phyloP scores from a whole-genome alignment of 257 asterid genomes.

The Euphrasia confusa region DNA sequence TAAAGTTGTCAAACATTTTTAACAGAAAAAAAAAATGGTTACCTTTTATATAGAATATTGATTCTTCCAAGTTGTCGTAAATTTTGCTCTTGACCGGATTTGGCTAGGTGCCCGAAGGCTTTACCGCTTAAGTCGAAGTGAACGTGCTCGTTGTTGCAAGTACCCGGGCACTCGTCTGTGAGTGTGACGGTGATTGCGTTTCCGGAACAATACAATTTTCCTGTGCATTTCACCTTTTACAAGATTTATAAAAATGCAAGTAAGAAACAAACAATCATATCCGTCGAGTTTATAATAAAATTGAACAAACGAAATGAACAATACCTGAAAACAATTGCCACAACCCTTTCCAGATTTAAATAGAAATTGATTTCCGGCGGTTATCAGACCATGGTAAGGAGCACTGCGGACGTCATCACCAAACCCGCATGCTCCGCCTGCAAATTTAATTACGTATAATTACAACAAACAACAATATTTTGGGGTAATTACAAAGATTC shows the following conservation, averaged over 20 bases:
- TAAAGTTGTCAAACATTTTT: too few relatives aligned
- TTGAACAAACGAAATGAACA: background rate
- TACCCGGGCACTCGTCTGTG: background rate
- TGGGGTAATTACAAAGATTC: background rate
- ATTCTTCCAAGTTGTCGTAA: conserved; percentile 22
- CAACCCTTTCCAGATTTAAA: conserved; percentile 29
- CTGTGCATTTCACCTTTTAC: background rate
- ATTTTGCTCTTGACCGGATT: conserved; percentile 15
- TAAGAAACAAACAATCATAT: background rate
- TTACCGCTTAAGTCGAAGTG: conserved; percentile 8
- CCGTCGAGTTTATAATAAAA: too few relatives aligned
- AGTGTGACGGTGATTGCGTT: background rate
- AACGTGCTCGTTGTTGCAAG: background rate
- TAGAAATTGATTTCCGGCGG: conserved; percentile 1
- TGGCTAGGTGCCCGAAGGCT: conserved; percentile 19
- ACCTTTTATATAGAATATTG: conserved; percentile 23
- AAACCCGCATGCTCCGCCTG: conserved; percentile 3
- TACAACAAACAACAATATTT: background rate
- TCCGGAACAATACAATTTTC: background rate
- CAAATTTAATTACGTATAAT: background rate
- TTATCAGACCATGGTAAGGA: background rate
- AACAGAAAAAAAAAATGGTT: background rate
- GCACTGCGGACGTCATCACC: background rate
- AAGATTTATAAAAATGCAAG: too few relatives aligned
- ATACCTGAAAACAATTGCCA: conserved; percentile 38